Conservation (phyloP, 495 filamentous ascomycete species). For the Aspergillus leporis region DNA sequence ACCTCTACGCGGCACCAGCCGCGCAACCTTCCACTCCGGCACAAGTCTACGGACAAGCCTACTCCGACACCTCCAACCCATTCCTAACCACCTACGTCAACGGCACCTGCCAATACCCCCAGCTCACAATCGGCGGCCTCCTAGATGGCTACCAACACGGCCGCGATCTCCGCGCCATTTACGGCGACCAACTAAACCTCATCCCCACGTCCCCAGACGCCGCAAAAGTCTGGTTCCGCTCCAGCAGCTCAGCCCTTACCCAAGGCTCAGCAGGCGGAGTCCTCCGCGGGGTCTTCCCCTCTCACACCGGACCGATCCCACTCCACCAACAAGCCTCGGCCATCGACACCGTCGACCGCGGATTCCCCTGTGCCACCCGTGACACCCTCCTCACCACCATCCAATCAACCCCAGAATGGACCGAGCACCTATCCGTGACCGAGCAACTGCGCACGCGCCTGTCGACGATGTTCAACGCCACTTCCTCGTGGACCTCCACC, state of each 20-base stretch:
- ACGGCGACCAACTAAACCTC: conserved; percentile 36
- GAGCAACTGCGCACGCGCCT: conserved; percentile 30
- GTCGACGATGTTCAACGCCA: conserved; percentile 38
- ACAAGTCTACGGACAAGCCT: conserved; percentile 43
- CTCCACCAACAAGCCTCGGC: conserved; percentile 41
- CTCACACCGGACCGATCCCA: conserved; percentile 34
- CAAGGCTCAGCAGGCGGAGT: conserved; percentile 43
- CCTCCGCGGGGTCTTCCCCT: conserved; percentile 41
- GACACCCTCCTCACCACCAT: conserved; percentile 26
- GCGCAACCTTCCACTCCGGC: conserved; percentile 27
- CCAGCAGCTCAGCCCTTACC: conserved; percentile 38
- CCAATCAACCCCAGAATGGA: conserved; percentile 36
- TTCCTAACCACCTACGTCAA: conserved; percentile 36
- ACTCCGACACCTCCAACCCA: conserved; percentile 40
- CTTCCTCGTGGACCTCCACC: conserved; percentile 35
- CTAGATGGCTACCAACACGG: conserved; percentile 46
- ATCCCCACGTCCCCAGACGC: conserved; percentile 26
- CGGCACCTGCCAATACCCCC: conserved; percentile 45
- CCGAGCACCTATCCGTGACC: conserved; percentile 39
- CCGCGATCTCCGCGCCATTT: conserved; percentile 39
- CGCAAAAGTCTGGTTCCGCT: conserved; percentile 41
- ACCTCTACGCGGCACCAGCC: conserved; percentile 37
- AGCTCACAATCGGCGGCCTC: conserved; percentile 45
- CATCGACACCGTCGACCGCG: conserved; percentile 41
- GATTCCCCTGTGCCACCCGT: conserved; percentile 36